Conservation (phyloP, 306 rosid species). For the Vigna hirtella region DNA sequence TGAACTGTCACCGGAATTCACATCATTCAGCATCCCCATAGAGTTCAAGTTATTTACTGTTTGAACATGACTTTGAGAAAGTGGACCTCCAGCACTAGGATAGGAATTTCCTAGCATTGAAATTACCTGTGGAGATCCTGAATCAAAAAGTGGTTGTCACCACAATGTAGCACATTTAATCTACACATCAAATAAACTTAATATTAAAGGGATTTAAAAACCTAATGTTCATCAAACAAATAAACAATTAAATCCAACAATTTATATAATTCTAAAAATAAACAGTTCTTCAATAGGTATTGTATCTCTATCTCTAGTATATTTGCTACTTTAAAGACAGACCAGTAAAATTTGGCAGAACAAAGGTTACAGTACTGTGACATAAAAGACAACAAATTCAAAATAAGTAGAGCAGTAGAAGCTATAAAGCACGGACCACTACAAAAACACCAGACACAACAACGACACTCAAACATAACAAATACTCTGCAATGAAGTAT, state of each 20-base stretch:
- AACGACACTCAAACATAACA: neutral
- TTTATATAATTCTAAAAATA: neutral
- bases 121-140: conserved; percentile 94
- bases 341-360: neutral
- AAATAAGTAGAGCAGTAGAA: neutral
- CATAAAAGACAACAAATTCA: neutral
- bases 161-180: conserved; percentile 14
- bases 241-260: neutral
- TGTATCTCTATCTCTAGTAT: neutral
- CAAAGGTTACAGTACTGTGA: neutral
- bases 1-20: conserved; percentile 73
- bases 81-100: conserved; percentile 84
- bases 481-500: neutral
- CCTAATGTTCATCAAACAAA: conserved; percentile 26
- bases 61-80: conserved; percentile 86
- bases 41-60: conserved; percentile 77
- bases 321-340: neutral
- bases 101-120: conserved; percentile 92
- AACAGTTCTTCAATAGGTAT: conserved; percentile 3
- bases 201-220: neutral
- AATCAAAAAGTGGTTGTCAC: conserved; percentile 55
- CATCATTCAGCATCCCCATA: conserved; percentile 93
- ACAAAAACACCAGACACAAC: neutral
- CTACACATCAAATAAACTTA: conserved; percentile 1
- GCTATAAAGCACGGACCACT: neutral